Percentiles rank a stretch among this genome's conserved stretches.
These are phyloP conservation scores for Forsythia suspensa DNA, from an alignment of 257 asterid genomes.

Conservation along the genomic window DNA sequence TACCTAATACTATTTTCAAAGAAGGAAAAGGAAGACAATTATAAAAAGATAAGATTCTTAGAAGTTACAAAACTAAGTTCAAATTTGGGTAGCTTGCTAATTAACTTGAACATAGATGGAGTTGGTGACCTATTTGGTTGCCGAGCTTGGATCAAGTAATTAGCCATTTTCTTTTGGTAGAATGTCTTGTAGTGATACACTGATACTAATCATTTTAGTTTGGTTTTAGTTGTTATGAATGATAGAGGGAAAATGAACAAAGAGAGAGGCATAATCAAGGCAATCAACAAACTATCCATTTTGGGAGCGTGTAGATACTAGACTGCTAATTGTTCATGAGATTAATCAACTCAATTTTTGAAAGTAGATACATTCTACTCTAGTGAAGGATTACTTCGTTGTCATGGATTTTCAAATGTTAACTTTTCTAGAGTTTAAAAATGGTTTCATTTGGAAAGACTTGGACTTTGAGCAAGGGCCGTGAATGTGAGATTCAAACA, in stretches of 20 bases:
- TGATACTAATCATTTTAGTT: not conserved
- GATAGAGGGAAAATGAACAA: not conserved
- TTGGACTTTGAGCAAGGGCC: not conserved
- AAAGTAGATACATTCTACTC: not conserved
- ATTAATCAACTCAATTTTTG: not conserved
- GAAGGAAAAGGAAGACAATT: not conserved
- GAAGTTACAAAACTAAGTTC: not conserved
- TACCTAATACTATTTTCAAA: not conserved
- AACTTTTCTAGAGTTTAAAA: not conserved
- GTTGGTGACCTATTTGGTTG: not conserved
- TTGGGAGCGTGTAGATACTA: not conserved
- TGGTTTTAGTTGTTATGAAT: slow-evolving; percentile 15
- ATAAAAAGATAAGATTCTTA: not conserved
- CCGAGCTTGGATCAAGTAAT: not conserved
- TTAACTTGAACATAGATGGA: not conserved
- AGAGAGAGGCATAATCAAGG: not conserved
- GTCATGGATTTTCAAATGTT: not conserved
- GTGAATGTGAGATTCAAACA: not conserved
- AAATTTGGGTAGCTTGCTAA: not conserved
- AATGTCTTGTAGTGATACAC: not conserved
- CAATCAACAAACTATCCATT: not conserved
- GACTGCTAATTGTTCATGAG: not conserved
- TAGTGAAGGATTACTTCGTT: not conserved
- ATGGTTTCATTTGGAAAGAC: not conserved
- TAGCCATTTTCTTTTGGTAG: slow-evolving; percentile 11